phyloP scores from a whole-genome alignment of 75 land plant genomes.

The Ceratopteris richardii region DNA sequence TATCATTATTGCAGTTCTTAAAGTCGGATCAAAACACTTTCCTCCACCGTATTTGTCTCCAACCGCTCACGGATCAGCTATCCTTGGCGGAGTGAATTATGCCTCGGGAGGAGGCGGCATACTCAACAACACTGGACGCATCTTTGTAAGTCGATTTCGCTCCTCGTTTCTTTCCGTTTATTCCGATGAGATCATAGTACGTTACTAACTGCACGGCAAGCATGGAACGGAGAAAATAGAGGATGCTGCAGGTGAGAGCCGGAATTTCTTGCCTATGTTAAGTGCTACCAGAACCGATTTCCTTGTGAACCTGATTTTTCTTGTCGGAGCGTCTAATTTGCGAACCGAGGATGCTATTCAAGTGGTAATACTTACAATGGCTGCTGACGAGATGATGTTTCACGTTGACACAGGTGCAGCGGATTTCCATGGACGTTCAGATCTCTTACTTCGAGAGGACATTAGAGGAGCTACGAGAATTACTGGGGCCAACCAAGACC shows the following conservation, averaged over 20 bases:
- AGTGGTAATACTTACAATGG: neutral
- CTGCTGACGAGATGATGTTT: no score
- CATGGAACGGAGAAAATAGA: neutral
- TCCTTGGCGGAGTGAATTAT: conserved; percentile 72
- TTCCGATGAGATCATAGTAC: neutral
- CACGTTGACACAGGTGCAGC: conserved; percentile 50
- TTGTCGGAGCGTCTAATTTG: neutral
- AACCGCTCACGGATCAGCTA: conserved; percentile 28
- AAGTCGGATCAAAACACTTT: no score
- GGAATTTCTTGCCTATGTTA: neutral
- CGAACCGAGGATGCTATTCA: neutral
- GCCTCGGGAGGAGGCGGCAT: conserved; percentile 85
- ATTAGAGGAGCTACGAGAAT: conserved; percentile 35
- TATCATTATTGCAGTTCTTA: no score
- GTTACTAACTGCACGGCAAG: neutral
- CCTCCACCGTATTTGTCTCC: conserved; percentile 76
- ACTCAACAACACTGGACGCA: conserved; percentile 51
- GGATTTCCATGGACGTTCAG: conserved; percentile 62
- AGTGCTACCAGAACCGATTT: no score
- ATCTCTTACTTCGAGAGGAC: conserved; percentile 61
- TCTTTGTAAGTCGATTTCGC: conserved; percentile 43
- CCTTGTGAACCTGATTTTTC: no score
- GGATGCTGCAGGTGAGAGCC: neutral
- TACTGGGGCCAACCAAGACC: conserved; percentile 56
- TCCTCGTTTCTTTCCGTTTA: neutral